Evolutionary conservation across 2,329 filamentous ascomycete genomes (phyloP), one percentile per base, ranked within the genome.

Genomic region (Colletotrichum horii): DNA sequence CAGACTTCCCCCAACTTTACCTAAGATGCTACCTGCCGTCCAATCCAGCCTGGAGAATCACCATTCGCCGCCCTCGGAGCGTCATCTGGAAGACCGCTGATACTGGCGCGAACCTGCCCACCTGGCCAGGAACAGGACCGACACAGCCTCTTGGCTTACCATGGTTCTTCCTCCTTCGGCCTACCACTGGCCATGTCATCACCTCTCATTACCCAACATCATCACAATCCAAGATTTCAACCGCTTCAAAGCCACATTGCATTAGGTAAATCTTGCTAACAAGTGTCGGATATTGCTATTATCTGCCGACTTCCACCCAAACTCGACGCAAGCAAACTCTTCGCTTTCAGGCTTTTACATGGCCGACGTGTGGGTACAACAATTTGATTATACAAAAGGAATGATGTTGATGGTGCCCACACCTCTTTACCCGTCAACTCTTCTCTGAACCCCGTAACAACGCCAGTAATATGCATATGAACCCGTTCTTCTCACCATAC

Each of bases 191-290:
- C 7, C 15, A 15, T 26, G 22, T 32, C 48, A 22, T 43, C 19
- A 60, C 15, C 32, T 66, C n/a, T 28, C 22, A 30, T 65, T 56
- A 70, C 32, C 28, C 66, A 55, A 30, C 24, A 19, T 48, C 65
- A 30, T 36, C 19, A 58, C 11, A 26, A 36, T 69, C 26, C 73
- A 69, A 69, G 58, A 28, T 7, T 36, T 22, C 8, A 24, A 19
- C 19, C 43, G 55, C 22, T 19, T 48, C 43, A 15, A 73, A 48
- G 19, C 28, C 22, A 30, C 32, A 73, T 75, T 62, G 26, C 26
- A 73, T 75, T 74, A 75, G 64, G 64, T 75, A 75, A 73, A 26
- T 69, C 8, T 73, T 75, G 74, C 64, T 68, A 68, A 74, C 69
- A 55, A 14, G 26, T 48, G n/a, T 28, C 55, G n/a, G 38, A 15